phyloP scores from a whole-genome alignment of 2,329 filamentous ascomycete genomes.

The Gaeumannomyces sp. region DNA sequence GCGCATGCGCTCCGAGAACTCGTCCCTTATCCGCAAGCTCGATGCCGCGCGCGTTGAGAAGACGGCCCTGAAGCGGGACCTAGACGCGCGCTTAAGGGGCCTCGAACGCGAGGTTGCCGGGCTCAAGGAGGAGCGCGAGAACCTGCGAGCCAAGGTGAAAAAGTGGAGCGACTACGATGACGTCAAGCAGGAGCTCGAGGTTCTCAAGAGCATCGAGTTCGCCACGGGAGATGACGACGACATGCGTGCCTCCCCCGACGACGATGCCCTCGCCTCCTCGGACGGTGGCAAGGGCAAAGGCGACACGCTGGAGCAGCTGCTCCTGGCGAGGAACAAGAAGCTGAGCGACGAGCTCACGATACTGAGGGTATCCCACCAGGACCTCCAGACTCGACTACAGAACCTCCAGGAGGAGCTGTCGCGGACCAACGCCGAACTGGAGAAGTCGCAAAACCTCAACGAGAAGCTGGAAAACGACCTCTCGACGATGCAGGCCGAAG shows the following conservation, averaged over 20 bases:
- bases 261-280: conserved; percentile 17
- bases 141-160: conserved; percentile 71
- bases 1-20: conserved; percentile 87
- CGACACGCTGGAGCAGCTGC: conserved; percentile 82
- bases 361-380: conserved; percentile 87
- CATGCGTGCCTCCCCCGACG: conserved; percentile 34
- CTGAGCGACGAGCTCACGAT: conserved; percentile 89
- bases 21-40: conserved; percentile 80
- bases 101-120: conserved; percentile 72
- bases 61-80: conserved; percentile 69
- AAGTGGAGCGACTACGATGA: conserved; percentile 95
- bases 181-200: conserved; percentile 90
- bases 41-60: conserved; percentile 79
- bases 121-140: conserved; percentile 74
- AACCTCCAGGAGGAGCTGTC: conserved; percentile 79
- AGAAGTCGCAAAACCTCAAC: conserved; percentile 77
- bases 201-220: conserved; percentile 97
- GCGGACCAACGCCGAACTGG: conserved; percentile 75
- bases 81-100: conserved; percentile 69
- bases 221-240: conserved; percentile 82
- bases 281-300: conserved; percentile 51
- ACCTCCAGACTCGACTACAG: conserved; percentile 75
- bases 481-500: conserved; percentile 77
- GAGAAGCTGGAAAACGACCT: conserved; percentile 89
- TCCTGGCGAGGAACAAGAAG: conserved; percentile 94